Percentiles rank a stretch among this genome's conserved stretches.
Evolutionary conservation across 2,329 filamentous ascomycete genomes (phyloP).

Genomic region (Cyphellophora europaea): DNA sequence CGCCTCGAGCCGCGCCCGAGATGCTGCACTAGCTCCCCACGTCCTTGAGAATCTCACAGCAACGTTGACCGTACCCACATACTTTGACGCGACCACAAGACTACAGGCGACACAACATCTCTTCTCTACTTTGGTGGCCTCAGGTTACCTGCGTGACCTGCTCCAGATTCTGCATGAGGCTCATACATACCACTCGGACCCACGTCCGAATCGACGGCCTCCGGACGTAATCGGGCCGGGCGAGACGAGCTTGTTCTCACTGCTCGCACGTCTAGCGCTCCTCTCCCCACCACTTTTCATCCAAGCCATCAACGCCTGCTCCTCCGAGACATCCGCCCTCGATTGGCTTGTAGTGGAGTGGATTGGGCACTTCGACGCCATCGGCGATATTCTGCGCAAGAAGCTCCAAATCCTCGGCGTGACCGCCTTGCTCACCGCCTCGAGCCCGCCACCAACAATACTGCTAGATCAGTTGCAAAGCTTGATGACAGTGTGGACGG

Average conservation of each 20-base stretch:
- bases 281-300: conserved; percentile 62
- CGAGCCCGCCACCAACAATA: conserved; percentile 28
- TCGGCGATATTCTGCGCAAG: conserved; percentile 35
- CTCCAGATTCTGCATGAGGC: conserved; percentile 58
- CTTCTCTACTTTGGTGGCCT: conserved; percentile 42
- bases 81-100: conserved; percentile 22
- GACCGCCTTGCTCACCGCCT: conserved; percentile 32
- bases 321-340: conserved; percentile 17
- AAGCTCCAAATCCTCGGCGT: conserved; percentile 38
- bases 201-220: conserved; percentile 65
- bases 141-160: conserved; percentile 26
- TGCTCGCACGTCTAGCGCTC: conserved; percentile 70
- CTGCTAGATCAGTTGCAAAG: conserved; percentile 36
- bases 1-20: conserved; percentile 16
- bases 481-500: conserved; percentile 37
- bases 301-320: conserved; percentile 33
- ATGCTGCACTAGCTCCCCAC: conserved; percentile 27
- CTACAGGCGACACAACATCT: conserved; percentile 34
- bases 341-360: conserved; percentile 38
- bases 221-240: conserved; percentile 64
- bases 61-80: conserved; percentile 12
- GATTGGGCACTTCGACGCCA: conserved; percentile 39
- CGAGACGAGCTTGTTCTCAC: conserved; percentile 75
- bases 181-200: conserved; percentile 67
- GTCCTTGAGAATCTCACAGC: conserved; percentile 30